Base-by-base conservation (phyloP, 805 yeast genomes). In the Diddensiella santjacobensis region DNA sequence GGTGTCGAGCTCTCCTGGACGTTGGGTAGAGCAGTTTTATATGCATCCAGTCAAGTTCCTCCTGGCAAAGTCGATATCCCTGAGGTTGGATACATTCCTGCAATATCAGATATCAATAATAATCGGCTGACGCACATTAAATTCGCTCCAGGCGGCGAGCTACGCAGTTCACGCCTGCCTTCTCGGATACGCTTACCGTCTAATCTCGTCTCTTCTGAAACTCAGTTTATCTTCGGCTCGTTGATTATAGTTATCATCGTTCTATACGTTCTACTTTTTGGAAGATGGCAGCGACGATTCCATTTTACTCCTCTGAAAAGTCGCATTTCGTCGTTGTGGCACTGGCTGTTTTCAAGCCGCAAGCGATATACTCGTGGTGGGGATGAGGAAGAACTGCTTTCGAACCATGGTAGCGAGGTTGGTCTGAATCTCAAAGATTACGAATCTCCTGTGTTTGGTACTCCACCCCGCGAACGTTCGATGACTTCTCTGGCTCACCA, bases 1-100 rank as follows among this genome's bases (percentile, higher is more conserved):
- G 96, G 95, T 2, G 78, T 80, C 3, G 98, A 93, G 58, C 69
- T 91, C 15, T 84, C 96, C 0, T 91, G 99, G 99, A 89, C 98
- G 0, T 63, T 93, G 33, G 99, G 99, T 3, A 83, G 84, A 58
- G 88, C 89, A 22, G 63, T 91, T 3, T 64, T 91, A 10, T 86
- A 81, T 63, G 96, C 96, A 0, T 81, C 95, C 0, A 78, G 90
- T 13, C 81, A 80, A 53, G 73, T 87, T 4, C 63, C 60, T 33
- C 55, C 61, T 2, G 43, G 26, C 11, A 19, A 47, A 11, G 19
- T 15, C 3, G 22, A 24, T 17, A 35, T 26, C 5, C 18, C 22
- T 3, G 44, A 37, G 10, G 66, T 61, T 3, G 66, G 66, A 6
- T 50, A 48, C 44, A 24, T 41, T 11, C 54, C 54, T 8, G 55